These are phyloP conservation scores for Pseudonitzschia multistriata DNA, from an alignment of 108 stramenopile genomes.

Conservation along the genomic window DNA sequence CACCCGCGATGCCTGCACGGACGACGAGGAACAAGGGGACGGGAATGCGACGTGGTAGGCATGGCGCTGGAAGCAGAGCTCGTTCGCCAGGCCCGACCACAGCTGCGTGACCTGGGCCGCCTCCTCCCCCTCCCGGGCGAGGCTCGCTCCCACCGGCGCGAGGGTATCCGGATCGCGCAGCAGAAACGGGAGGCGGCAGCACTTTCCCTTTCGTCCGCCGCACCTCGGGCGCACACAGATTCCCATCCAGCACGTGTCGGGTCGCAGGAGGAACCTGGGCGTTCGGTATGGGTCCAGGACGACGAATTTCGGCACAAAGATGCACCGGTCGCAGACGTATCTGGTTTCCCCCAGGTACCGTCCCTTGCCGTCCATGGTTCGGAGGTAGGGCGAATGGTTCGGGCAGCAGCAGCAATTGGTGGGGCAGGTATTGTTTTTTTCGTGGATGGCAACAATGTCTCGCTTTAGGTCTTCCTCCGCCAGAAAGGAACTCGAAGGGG, in stretches of 20 bases:
- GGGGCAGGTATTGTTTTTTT: conserved; percentile 24
- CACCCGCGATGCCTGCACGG: too few species aligned
- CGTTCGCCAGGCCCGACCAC: conserved; percentile 28
- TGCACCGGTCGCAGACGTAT: conserved; percentile 32
- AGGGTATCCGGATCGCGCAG: conserved; percentile 17
- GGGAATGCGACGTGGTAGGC: conserved; percentile 28
- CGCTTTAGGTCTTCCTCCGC: conserved; percentile 8
- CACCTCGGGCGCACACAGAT: conserved; percentile 24
- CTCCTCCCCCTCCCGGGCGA: conserved; percentile 7
- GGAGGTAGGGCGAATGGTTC: conserved; percentile 12
- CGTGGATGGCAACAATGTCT: conserved; percentile 29
- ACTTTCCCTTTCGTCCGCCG: conserved; percentile 31
- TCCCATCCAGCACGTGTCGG: conserved; percentile 29
- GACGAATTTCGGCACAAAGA: conserved; percentile 39
- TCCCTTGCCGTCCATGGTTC: conserved; percentile 17
- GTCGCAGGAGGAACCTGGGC: conserved; percentile 24
- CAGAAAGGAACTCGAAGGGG: neutral
- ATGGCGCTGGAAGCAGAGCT: conserved; percentile 21
- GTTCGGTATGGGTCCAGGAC: conserved; percentile 14
- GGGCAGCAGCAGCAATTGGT: conserved; percentile 16
- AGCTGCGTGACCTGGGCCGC: conserved; percentile 32
- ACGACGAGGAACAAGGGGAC: too few species aligned
- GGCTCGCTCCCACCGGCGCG: neutral
- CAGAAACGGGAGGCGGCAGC: conserved; percentile 29
- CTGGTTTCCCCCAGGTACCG: conserved; percentile 20